Evolutionary conservation across 2,329 filamentous ascomycete species (phyloP).

Genomic region (Colletotrichum truncatum): DNA sequence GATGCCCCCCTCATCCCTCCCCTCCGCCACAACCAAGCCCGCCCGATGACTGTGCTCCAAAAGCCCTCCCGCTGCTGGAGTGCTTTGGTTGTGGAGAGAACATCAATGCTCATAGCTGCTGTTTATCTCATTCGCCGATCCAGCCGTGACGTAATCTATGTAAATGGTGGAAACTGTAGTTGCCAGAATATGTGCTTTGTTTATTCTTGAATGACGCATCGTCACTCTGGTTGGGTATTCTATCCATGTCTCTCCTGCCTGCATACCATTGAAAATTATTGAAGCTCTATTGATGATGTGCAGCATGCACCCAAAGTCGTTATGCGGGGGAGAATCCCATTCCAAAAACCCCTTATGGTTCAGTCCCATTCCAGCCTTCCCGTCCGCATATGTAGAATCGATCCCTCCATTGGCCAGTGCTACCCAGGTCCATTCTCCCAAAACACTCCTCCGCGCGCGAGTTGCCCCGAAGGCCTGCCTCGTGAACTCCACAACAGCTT

Average conservation of each 20-base stretch:
- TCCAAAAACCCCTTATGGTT: not conserved
- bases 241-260: not conserved
- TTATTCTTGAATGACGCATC: not conserved
- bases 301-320: not conserved
- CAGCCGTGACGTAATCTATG: not conserved
- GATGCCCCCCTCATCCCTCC: not conserved
- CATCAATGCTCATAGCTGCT: not conserved
- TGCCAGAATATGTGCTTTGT: not conserved
- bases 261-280: not conserved
- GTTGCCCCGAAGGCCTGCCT: not conserved
- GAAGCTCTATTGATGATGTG: not conserved
- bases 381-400: not conserved
- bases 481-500: not conserved
- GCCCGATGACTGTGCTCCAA: not conserved
- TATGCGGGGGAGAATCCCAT: not conserved
- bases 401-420: constrained; percentile 9
- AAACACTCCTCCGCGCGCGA: not conserved
- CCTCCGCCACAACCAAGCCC: not conserved
- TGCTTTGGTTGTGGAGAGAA: not conserved
- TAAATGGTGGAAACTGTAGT: not conserved
- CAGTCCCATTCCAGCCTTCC: not conserved
- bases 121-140: not conserved
- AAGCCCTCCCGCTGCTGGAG: not conserved
- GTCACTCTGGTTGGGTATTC: not conserved
- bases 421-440: not conserved